Conservation (phyloP, 169 alveolate genomes). For the Cryptosporidium canis region DNA sequence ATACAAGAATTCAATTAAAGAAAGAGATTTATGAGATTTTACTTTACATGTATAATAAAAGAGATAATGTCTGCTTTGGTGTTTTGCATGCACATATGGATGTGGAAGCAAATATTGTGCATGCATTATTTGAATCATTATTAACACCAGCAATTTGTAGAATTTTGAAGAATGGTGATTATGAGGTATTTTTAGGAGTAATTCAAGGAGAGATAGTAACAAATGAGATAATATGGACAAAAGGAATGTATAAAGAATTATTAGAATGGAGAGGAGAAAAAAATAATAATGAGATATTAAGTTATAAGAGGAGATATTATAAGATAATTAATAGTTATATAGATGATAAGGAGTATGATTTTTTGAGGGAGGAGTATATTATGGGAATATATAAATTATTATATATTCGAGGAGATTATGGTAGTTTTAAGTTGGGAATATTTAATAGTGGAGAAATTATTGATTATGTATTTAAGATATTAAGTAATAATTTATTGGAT, state of each 20-base stretch:
- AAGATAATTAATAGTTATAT: conserved; percentile 9
- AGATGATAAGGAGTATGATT: conserved; percentile 3
- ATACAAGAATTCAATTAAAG: background rate
- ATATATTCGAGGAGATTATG: conserved; percentile 6
- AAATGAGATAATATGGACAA: conserved; percentile 62
- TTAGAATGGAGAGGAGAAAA: conserved; percentile 25
- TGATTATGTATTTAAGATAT: background rate
- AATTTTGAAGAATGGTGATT: background rate
- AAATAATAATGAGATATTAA: background rate
- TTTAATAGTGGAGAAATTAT: background rate
- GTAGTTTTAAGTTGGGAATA: background rate
- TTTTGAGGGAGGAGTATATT: conserved; percentile 17
- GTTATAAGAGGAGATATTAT: conserved; percentile 32
- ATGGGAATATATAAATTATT: conserved; percentile 22
- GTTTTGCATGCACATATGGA: background rate
- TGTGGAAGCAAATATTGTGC: background rate
- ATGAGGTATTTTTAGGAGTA: background rate
- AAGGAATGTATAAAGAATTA: conserved; percentile 29
- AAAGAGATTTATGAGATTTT: conserved; percentile 11
- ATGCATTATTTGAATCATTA: conserved; percentile 13
- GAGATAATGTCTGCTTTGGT: no score
- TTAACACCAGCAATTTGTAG: conserved; percentile 61
- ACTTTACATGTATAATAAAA: background rate
- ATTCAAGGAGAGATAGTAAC: conserved; percentile 6
- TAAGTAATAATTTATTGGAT: background rate